phyloP scores from a whole-genome alignment of 164 flowering plant genomes.

The Magnolia officinalis region DNA sequence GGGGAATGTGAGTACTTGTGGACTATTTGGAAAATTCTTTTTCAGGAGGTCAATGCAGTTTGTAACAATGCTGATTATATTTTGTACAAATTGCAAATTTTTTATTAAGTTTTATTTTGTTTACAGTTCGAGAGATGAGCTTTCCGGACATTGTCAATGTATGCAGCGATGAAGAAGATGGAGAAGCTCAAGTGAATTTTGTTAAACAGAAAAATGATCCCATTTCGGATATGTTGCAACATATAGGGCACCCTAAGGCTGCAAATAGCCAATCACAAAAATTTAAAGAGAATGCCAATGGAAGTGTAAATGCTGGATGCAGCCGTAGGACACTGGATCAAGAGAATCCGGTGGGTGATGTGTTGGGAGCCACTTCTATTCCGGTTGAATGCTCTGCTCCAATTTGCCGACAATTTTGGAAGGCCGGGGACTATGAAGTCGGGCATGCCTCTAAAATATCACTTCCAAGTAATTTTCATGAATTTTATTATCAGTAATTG shows the following conservation, averaged over 20 bases:
- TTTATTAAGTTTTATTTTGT: no score
- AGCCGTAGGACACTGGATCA: constrained; percentile 36
- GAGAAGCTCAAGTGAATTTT: constrained; percentile 21
- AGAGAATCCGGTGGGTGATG: constrained; percentile 36
- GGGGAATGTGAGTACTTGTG: no score
- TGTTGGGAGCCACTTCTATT: constrained; percentile 33
- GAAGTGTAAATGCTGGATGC: constrained; percentile 37
- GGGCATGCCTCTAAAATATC: constrained; percentile 27
- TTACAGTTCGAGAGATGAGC: constrained; percentile 36
- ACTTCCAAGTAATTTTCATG: constrained; percentile 34
- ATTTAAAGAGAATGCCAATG: constrained; percentile 18
- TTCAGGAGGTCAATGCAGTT: no score
- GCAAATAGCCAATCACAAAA: constrained; percentile 15
- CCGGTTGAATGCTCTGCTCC: constrained; percentile 53
- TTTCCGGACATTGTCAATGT: constrained; percentile 29
- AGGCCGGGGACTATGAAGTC: constrained; percentile 70
- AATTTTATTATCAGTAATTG: background rate
- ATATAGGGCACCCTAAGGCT: background rate
- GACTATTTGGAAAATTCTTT: no score
- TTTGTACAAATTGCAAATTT: no score
- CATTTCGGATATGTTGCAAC: constrained; percentile 12
- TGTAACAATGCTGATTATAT: no score
- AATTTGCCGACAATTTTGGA: constrained; percentile 83
- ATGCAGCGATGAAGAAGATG: constrained; percentile 40
- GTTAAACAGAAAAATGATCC: constrained; percentile 33